These are phyloP conservation scores for Alternaria atra DNA, from an alignment of 2,329 filamentous ascomycete genomes.

Conservation along the genomic window DNA sequence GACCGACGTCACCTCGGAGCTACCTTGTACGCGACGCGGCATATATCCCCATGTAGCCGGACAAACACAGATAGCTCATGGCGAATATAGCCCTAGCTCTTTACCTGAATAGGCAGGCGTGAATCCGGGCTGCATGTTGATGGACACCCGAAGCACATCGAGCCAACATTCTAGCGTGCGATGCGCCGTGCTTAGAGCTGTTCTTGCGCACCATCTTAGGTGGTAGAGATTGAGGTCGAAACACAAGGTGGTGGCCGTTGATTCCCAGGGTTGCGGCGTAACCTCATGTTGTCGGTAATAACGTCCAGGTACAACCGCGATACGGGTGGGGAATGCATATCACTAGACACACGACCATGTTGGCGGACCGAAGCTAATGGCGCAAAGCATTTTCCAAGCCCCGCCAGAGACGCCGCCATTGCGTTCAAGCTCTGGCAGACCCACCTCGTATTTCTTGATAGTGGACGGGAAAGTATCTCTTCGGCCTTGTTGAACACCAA, in stretches of 20 bases:
- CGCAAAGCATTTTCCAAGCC: slow-evolving; percentile 32
- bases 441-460: slow-evolving; percentile 8
- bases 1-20: slow-evolving; percentile 19
- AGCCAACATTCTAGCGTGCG: background rate
- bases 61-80: slow-evolving; percentile 21
- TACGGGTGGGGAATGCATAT: slow-evolving; percentile 2
- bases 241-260: background rate
- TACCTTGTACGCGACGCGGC: slow-evolving; percentile 14
- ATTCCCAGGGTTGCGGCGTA: background rate
- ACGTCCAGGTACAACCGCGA: slow-evolving; percentile 6
- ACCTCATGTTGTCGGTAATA: background rate
- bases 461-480: background rate
- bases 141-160: background rate
- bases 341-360: slow-evolving; percentile 11
- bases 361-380: slow-evolving; percentile 18
- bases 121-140: background rate
- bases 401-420: slow-evolving; percentile 18
- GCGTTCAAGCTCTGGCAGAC: slow-evolving; percentile 18
- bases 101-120: slow-evolving; percentile 27
- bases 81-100: slow-evolving; percentile 9
- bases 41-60: slow-evolving; percentile 12
- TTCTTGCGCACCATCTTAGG: background rate
- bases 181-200: background rate
- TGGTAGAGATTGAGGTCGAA: background rate
- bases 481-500: background rate